A percentile compares a stretch with the other conserved stretches of the same genome.
Conservation (phyloP, 2,329 filamentous ascomycete species). For the Alternaria gansuensis region DNA sequence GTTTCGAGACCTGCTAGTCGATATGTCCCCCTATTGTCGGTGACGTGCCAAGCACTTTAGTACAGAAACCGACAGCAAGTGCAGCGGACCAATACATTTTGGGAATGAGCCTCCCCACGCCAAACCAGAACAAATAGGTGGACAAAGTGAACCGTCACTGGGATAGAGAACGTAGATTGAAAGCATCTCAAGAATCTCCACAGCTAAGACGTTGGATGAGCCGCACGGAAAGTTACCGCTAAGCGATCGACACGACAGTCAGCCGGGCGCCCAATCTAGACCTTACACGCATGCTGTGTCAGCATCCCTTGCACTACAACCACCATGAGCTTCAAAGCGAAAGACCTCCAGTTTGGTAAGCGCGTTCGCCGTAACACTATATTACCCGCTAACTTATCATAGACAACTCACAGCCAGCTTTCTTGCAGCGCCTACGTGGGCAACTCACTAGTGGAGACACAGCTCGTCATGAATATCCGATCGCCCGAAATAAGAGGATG, state of each 20-base stretch:
- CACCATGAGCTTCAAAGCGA: conserved; percentile 68
- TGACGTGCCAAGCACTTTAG: conserved; percentile 24
- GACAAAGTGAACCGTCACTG: not conserved
- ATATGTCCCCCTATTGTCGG: conserved; percentile 26
- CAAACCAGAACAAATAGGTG: not conserved
- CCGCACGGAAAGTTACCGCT: conserved; percentile 24
- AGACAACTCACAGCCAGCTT: conserved; percentile 62
- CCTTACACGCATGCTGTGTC: conserved; percentile 9
- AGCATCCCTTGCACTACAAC: conserved; percentile 12
- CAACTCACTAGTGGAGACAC: conserved; percentile 62
- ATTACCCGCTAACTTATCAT: conserved; percentile 51
- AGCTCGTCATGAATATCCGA: conserved; percentile 56
- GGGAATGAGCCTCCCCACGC: conserved; percentile 9
- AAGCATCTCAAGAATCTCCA: not conserved
- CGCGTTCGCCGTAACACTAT: not conserved
- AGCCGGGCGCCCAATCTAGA: conserved; percentile 17
- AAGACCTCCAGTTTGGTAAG: conserved; percentile 72
- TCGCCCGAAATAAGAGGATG: conserved; percentile 57
- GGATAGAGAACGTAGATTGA: not conserved
- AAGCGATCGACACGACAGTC: conserved; percentile 23
- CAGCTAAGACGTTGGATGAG: conserved; percentile 15
- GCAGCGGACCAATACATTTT: conserved; percentile 19
- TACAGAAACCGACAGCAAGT: conserved; percentile 22
- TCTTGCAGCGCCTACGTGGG: conserved; percentile 60
- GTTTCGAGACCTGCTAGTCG: conserved; percentile 29